Evolutionary conservation across 495 filamentous ascomycete species (phyloP).

Genomic region (Aspergillus egyptiacus): DNA sequence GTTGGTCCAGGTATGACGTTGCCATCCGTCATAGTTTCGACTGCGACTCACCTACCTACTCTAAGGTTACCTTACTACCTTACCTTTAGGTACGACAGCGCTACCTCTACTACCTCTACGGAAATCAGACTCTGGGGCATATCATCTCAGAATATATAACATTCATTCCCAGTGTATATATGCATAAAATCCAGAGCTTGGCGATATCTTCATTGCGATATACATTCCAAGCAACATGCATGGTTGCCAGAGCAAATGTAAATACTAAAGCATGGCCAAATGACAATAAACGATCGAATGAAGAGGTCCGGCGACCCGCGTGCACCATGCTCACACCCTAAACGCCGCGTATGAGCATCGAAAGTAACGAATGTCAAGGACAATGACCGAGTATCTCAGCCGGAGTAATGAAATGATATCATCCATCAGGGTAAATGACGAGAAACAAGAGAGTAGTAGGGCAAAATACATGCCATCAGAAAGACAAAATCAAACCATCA

Average conservation of each 20-base stretch:
- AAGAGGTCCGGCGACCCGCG: background rate
- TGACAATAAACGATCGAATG: background rate
- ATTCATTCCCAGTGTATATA: background rate
- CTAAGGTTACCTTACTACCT: no score
- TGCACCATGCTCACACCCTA: background rate
- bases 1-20: background rate
- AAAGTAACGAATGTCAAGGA: conserved; percentile 1
- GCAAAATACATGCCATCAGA: conserved; percentile 10
- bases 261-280: background rate
- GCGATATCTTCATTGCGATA: background rate
- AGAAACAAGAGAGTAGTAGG: conserved; percentile 2
- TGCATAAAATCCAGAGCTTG: background rate
- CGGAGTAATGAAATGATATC: conserved; percentile 7
- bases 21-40: background rate
- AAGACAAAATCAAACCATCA: conserved; percentile 12
- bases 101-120: no score
- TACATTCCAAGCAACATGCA: background rate
- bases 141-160: background rate
- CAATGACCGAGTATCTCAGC: background rate
- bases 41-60: background rate
- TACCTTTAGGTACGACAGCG: no score
- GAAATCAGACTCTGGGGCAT: no score
- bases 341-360: conserved; percentile 5
- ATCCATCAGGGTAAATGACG: conserved; percentile 13
- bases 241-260: background rate